Conservation (phyloP, 2,329 filamentous ascomycete species). For the Ascochyta clinopodiicola region DNA sequence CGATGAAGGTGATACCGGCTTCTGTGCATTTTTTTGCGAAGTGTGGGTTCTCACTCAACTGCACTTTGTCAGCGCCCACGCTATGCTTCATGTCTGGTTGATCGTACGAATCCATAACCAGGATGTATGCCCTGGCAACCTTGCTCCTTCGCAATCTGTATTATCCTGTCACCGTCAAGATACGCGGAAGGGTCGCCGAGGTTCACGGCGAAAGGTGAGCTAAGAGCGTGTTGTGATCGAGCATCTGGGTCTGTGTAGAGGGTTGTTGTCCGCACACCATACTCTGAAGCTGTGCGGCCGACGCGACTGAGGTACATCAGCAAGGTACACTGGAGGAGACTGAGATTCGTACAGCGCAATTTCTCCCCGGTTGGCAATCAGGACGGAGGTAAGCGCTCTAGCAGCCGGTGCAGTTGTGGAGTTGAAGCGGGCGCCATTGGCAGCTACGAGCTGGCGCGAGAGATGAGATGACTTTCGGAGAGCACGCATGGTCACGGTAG, state of each 20-base stretch:
- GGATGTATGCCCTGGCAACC: conserved; percentile 93
- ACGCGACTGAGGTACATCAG: conserved; percentile 65
- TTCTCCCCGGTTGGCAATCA: conserved; percentile 97
- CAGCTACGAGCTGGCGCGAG: conserved; percentile 44
- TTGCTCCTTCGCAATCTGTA: conserved; percentile 82
- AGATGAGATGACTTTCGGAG: conserved; percentile 42
- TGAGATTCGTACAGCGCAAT: conserved; percentile 73
- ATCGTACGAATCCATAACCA: conserved; percentile 80
- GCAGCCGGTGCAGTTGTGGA: conserved; percentile 35
- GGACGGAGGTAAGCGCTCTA: conserved; percentile 71
- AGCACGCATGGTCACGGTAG: conserved; percentile 44
- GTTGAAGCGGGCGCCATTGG: conserved; percentile 40
- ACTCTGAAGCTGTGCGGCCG: conserved; percentile 81
- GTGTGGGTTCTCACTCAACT: conserved; percentile 85
- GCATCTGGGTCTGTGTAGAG: conserved; percentile 94
- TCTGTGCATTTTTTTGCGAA: conserved; percentile 90
- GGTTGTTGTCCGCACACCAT: conserved; percentile 92
- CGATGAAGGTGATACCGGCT: conserved; percentile 92
- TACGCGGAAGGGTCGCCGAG: conserved; percentile 86
- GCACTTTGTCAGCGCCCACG: conserved; percentile 18
- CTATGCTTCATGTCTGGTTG: neutral
- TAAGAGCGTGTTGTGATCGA: conserved; percentile 83
- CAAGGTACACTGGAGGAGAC: neutral
- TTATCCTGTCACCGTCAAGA: conserved; percentile 91
- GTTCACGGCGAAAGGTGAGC: conserved; percentile 82